Percentiles rank a stretch among this genome's conserved stretches.
Conservation (phyloP, 1,139 yeast genomes). For the Arxiozyma heterogenica region DNA sequence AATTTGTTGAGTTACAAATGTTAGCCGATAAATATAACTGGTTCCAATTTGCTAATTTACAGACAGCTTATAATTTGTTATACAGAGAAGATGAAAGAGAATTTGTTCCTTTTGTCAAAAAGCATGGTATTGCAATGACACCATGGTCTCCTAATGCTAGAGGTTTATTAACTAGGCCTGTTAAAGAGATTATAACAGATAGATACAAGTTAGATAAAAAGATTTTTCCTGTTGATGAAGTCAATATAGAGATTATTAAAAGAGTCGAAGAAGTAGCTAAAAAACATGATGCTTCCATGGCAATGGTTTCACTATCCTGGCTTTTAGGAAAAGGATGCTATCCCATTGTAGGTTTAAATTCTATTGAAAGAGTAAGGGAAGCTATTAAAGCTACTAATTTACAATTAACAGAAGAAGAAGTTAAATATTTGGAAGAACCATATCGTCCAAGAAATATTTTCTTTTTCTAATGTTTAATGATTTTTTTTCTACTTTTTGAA, state of each 20-base stretch:
- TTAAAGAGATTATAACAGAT: conserved; percentile 35
- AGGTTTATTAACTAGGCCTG: conserved; percentile 38
- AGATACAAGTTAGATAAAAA: not conserved
- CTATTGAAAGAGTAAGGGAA: conserved; percentile 39
- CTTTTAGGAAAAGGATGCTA: conserved; percentile 39
- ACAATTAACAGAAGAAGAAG: conserved; percentile 39
- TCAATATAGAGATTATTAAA: conserved; percentile 35
- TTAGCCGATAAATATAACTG: conserved; percentile 39
- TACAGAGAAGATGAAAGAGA: conserved; percentile 47
- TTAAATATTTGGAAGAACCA: conserved; percentile 41
- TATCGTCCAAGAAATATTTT: conserved; percentile 22
- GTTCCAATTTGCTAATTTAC: conserved; percentile 44
- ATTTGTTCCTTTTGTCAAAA: conserved; percentile 36
- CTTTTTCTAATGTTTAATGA: no score
- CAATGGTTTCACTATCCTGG: conserved; percentile 49
- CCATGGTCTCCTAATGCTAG: conserved; percentile 47
- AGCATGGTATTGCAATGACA: conserved; percentile 36
- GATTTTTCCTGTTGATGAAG: conserved; percentile 10
- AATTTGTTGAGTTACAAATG: conserved; percentile 39
- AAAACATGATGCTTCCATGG: conserved; percentile 41
- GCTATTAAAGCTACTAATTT: conserved; percentile 39
- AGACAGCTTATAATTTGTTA: conserved; percentile 41
- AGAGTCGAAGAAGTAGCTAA: conserved; percentile 47
- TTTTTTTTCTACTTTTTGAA: no score
- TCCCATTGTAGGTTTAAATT: conserved; percentile 45